These are phyloP conservation scores for Zoysia japonica DNA, from an alignment of 176 grass and related monocot species.

Conservation along the genomic window DNA sequence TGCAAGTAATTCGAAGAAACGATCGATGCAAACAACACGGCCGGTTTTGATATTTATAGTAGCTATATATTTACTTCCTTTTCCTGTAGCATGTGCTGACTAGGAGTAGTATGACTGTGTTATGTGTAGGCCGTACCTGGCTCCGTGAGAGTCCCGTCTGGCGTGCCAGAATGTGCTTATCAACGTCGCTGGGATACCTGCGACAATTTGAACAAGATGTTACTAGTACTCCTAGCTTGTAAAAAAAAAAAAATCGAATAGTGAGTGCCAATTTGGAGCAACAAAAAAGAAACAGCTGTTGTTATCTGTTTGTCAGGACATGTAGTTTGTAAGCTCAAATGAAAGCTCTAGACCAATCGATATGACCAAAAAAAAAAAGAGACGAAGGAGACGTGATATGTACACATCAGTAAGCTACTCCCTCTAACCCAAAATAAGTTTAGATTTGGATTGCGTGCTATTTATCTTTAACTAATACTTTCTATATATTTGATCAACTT, in stretches of 20 bases:
- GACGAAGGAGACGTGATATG: background rate
- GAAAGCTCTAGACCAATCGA: too few relatives aligned
- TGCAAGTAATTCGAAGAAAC: background rate
- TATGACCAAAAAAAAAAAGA: background rate
- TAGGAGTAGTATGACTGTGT: too few relatives aligned
- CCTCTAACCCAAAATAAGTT: too few relatives aligned
- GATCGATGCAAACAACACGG: constrained; percentile 20
- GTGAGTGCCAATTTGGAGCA: background rate
- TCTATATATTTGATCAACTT: too few relatives aligned
- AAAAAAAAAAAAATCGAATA: background rate
- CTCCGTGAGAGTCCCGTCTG: constrained; percentile 90
- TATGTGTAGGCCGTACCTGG: constrained; percentile 49
- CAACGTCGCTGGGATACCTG: constrained; percentile 96
- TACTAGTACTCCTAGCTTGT: background rate
- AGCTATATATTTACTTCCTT: too few relatives aligned
- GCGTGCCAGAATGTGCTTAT: constrained; percentile 95
- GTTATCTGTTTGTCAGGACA: too few relatives aligned
- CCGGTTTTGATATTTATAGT: background rate
- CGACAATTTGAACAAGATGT: constrained; percentile 2
- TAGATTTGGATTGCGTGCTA: too few relatives aligned
- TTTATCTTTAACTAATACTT: too few relatives aligned
- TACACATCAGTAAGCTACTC: background rate
- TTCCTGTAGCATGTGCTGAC: background rate
- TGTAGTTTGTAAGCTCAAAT: too few relatives aligned
- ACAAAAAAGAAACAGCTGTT: background rate